A percentile compares a stretch with the other conserved stretches of the same genome.
Evolutionary conservation across 257 asterid species (phyloP).

Genomic region (Penstemon eatonii): DNA sequence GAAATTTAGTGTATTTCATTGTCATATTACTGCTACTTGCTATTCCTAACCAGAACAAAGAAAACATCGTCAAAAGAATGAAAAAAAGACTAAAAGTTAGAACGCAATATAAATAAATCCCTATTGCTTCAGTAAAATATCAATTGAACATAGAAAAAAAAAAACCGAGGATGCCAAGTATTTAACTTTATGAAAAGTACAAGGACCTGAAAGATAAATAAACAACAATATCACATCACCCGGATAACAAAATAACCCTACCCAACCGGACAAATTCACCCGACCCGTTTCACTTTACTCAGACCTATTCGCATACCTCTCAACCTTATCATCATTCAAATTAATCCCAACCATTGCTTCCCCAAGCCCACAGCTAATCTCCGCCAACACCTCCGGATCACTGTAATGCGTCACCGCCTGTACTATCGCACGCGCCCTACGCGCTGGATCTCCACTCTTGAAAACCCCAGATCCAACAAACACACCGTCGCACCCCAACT

Average conservation of each 20-base stretch:
- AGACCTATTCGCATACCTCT: constrained; percentile 56
- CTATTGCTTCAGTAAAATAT: not conserved
- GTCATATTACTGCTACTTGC: too few relatives aligned
- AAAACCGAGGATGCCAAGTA: not conserved
- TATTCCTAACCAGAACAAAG: too few relatives aligned
- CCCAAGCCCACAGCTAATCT: constrained; percentile 54
- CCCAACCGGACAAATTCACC: not conserved
- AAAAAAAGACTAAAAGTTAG: too few relatives aligned
- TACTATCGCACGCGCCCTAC: constrained; percentile 57
- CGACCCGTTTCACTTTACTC: constrained; percentile 22
- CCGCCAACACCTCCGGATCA: constrained; percentile 53
- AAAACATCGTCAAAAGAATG: too few relatives aligned
- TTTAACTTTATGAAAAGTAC: too few relatives aligned
- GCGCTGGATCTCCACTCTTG: constrained; percentile 61
- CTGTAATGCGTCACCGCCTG: constrained; percentile 63
- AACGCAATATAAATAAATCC: too few relatives aligned
- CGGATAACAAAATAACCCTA: not conserved
- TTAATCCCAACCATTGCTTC: constrained; percentile 65
- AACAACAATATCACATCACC: too few relatives aligned
- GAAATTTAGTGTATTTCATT: too few relatives aligned
- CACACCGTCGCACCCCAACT: constrained; percentile 60
- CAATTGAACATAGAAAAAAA: not conserved
- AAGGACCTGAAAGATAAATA: too few relatives aligned
- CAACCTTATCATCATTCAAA: constrained; percentile 50
- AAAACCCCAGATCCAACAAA: constrained; percentile 59